A percentile compares a stretch with the other conserved stretches of the same genome.
phyloP scores from a whole-genome alignment of 257 asterid species.

The Solanum lignicaule region DNA sequence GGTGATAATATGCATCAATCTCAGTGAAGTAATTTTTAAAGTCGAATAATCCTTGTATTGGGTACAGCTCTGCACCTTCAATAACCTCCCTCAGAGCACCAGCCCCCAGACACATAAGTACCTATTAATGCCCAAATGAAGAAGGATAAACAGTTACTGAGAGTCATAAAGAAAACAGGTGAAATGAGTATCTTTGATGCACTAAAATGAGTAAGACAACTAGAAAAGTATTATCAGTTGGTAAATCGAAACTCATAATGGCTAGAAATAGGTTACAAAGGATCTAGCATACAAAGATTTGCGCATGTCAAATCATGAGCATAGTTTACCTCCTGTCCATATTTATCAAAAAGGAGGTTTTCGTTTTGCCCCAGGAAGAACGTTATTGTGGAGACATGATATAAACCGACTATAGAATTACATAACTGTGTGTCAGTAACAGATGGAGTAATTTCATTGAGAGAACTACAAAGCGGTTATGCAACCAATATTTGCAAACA shows the following conservation, averaged over 20 bases:
- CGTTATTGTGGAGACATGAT: background rate
- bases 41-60: conserved; percentile 77
- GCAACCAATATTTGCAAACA: background rate
- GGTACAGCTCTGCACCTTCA: conserved; percentile 84
- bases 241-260: background rate
- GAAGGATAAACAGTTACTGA: background rate
- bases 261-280: background rate
- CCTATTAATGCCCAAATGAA: conserved; percentile 30
- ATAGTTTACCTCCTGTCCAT: background rate
- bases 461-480: background rate
- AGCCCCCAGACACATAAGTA: conserved; percentile 87
- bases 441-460: background rate
- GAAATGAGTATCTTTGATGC: background rate
- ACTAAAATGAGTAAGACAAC: background rate
- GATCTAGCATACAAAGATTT: background rate
- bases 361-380: background rate
- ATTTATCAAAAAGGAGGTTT: background rate
- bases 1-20: conserved; percentile 78
- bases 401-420: background rate
- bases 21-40: conserved; percentile 61
- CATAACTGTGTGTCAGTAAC: background rate
- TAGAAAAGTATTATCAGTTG: background rate
- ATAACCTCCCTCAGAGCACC: conserved; percentile 63
- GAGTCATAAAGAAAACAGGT: background rate
- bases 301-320: background rate